These are phyloP conservation scores for Suhomyces pyralidae DNA, from an alignment of 805 yeast species.

Conservation along the genomic window DNA sequence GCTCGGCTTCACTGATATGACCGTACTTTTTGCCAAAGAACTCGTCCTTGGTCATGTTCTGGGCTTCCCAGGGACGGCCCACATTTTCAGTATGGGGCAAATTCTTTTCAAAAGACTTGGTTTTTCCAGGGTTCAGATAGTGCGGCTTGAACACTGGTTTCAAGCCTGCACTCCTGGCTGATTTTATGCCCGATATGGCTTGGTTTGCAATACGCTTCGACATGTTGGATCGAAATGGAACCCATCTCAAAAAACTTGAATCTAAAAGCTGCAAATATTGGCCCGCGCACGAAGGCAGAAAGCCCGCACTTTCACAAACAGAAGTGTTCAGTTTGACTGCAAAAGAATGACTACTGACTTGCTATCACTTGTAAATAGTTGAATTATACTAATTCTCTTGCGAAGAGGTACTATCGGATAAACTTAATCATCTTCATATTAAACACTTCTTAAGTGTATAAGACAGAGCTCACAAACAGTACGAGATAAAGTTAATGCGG, in stretches of 20 bases:
- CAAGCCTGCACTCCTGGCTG: background rate
- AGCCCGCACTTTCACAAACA: too few relatives aligned
- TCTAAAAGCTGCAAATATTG: background rate
- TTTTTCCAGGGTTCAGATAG: slow-evolving; percentile 4
- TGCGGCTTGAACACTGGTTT: slow-evolving; percentile 11
- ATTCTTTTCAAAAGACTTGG: slow-evolving; percentile 23
- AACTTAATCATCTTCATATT: too few relatives aligned
- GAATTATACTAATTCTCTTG: too few relatives aligned
- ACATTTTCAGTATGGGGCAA: slow-evolving; percentile 18
- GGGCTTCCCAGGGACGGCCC: slow-evolving; percentile 36
- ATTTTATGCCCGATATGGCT: background rate
- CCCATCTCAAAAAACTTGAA: background rate
- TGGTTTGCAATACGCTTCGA: background rate
- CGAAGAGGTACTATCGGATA: too few relatives aligned
- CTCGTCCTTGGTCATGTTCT: slow-evolving; percentile 36
- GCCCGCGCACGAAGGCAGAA: background rate
- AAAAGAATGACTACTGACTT: too few relatives aligned
- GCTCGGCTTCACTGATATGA: slow-evolving; percentile 22
- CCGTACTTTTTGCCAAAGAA: slow-evolving; percentile 38
- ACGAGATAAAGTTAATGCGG: too few relatives aligned
- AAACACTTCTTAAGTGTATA: too few relatives aligned
- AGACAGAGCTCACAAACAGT: too few relatives aligned
- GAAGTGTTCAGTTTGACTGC: too few relatives aligned
- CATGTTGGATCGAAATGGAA: background rate
- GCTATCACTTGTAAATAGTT: too few relatives aligned